Evolutionary conservation across 352 stramenopile species (phyloP), one percentile per base, ranked within the genome.

Genomic region (Phytophthora europaea): DNA sequence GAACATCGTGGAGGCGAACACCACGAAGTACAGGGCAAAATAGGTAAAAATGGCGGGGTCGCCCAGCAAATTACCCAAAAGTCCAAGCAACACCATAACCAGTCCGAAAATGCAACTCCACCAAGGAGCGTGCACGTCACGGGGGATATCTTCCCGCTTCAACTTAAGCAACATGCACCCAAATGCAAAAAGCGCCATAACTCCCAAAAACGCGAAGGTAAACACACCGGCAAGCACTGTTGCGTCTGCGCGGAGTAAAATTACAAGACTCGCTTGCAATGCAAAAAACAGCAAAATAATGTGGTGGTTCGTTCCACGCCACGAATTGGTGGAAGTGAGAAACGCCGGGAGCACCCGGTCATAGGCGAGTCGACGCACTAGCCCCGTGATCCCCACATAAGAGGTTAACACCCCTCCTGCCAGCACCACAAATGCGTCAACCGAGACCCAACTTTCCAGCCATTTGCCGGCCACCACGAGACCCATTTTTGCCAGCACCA

Each of bases 161-260:
- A 97, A 77, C 73, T 98, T 98, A 43, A 98, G 89, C 36, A 98
- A 48, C 70, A 98, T 97, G 70, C 91, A 98, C 7, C 94, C 94
- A 62, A 95, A 87, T 6, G 91, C 92, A 57, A 98, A 98, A 26
- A 98, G 84, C 22, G 83, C 87, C 92, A 98, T 98, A 13, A 98
- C 88, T 1, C 85, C 85, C 9, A 98, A 72, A 65, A 98, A 98
- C 6, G 93, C 88, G 63, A 97, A 97, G 26, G 90, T 98, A 70
- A 98, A 98, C 28, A 98, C 95, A 9, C 93, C 93, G 10, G 88
- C 87, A 3, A 98, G 82, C 22, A 91, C 87, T 28, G 80, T 90
- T 15, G 96, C 86, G 52, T 98, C 86, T 13, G 88, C 90, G 48
- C 94, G 76, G 0, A 97, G 81, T 33, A 95, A 38, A 40, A 97